Evolutionary conservation across 495 filamentous ascomycete species (phyloP).

Genomic region (Darksidea phi): DNA sequence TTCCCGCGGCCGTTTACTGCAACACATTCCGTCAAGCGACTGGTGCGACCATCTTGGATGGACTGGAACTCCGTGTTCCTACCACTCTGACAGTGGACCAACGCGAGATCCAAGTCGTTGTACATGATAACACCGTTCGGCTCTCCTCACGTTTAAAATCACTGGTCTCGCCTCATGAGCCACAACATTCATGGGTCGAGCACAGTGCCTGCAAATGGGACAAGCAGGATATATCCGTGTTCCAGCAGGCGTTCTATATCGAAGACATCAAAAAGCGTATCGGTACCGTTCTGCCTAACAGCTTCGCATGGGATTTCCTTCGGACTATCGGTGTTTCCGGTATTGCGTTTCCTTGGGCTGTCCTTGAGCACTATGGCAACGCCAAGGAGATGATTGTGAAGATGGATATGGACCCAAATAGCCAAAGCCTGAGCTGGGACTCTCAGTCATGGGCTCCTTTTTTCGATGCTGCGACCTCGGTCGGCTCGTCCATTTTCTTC

Average conservation of each 20-base stretch:
- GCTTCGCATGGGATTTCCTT: constrained; percentile 48
- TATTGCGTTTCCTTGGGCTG: constrained; percentile 51
- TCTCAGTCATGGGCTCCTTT: constrained; percentile 48
- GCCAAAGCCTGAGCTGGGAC: constrained; percentile 37
- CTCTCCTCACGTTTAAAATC: constrained; percentile 40
- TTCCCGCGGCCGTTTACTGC: constrained; percentile 46
- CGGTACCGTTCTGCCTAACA: constrained; percentile 24
- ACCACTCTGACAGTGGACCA: constrained; percentile 40
- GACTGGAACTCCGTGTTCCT: constrained; percentile 40
- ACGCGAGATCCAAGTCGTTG: constrained; percentile 44
- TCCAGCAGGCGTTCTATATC: constrained; percentile 1
- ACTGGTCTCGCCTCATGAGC: not conserved
- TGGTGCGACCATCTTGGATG: constrained; percentile 19
- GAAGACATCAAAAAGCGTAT: constrained; percentile 16
- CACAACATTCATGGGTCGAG: constrained; percentile 1
- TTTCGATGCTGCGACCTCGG: constrained; percentile 50
- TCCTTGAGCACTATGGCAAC: constrained; percentile 46
- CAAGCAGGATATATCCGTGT: constrained; percentile 36
- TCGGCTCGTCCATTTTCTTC: constrained; percentile 50
- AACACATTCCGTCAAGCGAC: constrained; percentile 46
- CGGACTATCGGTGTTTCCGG: constrained; percentile 45
- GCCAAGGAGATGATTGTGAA: constrained; percentile 48
- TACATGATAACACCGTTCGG: constrained; percentile 32
- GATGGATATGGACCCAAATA: constrained; percentile 41
- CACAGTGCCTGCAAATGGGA: constrained; percentile 5